These are phyloP conservation scores for Haematococcus sp. DNA, from an alignment of 139 green algal species.

Conservation along the genomic window DNA sequence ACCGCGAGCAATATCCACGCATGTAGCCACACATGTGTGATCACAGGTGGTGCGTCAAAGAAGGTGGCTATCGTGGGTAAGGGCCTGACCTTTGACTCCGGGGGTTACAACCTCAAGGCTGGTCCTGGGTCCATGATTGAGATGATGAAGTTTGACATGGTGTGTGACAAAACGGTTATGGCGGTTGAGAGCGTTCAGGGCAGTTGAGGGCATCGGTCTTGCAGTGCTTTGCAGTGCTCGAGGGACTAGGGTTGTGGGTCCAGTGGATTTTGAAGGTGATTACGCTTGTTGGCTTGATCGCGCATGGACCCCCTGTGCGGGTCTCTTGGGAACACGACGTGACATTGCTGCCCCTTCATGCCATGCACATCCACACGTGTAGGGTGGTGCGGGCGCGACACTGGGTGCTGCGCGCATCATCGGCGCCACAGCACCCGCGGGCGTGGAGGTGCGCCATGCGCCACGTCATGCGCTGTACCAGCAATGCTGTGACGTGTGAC, in stretches of 20 bases:
- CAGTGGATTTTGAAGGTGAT: neutral
- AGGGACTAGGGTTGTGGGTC: too few species aligned
- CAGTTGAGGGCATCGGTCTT: neutral
- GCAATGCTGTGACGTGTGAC: too few species aligned
- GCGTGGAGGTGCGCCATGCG: slow-evolving; percentile 74
- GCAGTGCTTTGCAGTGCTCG: too few species aligned
- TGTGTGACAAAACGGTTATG: neutral
- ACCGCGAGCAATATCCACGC: too few species aligned
- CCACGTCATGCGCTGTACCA: too few species aligned
- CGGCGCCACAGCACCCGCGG: slow-evolving; percentile 58
- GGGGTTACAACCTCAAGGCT: slow-evolving; percentile 98
- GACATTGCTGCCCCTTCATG: neutral
- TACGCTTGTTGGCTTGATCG: neutral
- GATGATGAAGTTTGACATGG: slow-evolving; percentile 92
- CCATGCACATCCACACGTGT: slow-evolving; percentile 25
- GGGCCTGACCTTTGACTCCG: slow-evolving; percentile 86
- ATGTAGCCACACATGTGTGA: too few species aligned
- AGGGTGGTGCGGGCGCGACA: slow-evolving; percentile 70
- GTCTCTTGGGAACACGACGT: too few species aligned
- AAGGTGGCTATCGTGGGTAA: slow-evolving; percentile 87
- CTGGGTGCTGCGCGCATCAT: slow-evolving; percentile 83
- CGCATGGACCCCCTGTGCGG: neutral
- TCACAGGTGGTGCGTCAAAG: slow-evolving; percentile 4
- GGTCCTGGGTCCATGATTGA: slow-evolving; percentile 87
- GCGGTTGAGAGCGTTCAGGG: neutral